These are phyloP conservation scores for Clohesyomyces aquaticus DNA, from an alignment of 495 filamentous ascomycete genomes.

Conservation along the genomic window DNA sequence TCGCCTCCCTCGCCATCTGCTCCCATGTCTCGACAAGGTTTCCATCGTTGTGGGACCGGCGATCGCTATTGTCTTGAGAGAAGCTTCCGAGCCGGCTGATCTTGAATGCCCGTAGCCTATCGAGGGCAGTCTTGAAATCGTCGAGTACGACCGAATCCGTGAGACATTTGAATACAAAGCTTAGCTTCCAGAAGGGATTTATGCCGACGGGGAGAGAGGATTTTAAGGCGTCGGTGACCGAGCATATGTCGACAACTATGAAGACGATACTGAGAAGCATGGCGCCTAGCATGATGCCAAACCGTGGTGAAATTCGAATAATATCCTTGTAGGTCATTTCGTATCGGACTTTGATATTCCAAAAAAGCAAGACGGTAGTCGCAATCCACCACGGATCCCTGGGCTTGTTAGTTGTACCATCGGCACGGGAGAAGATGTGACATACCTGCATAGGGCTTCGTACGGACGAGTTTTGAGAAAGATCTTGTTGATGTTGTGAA, in stretches of 20 bases:
- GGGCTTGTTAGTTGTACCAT: background rate
- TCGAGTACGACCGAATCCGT: constrained; percentile 64
- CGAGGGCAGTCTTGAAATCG: constrained; percentile 65
- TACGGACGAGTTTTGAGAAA: constrained; percentile 56
- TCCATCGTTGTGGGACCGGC: constrained; percentile 20
- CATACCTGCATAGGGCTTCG: constrained; percentile 56
- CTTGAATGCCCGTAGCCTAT: constrained; percentile 45
- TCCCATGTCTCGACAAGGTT: constrained; percentile 33
- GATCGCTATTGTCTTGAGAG: constrained; percentile 33
- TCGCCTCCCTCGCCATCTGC: constrained; percentile 21
- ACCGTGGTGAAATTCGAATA: constrained; percentile 57
- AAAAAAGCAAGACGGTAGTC: constrained; percentile 56
- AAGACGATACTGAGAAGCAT: constrained; percentile 61
- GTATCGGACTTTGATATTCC: constrained; percentile 59
- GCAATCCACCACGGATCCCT: constrained; percentile 67
- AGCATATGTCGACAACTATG: constrained; percentile 56
- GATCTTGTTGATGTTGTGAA: constrained; percentile 44
- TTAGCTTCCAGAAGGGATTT: constrained; percentile 57
- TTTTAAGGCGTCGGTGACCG: constrained; percentile 43
- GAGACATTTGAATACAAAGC: constrained; percentile 64
- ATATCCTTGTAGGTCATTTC: constrained; percentile 55
- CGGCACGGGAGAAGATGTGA: background rate
- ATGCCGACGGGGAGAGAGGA: constrained; percentile 44
- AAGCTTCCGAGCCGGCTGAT: constrained; percentile 41
- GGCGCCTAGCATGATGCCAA: constrained; percentile 58